phyloP scores from a whole-genome alignment of 2,329 filamentous ascomycete genomes.

The Capronia americana region DNA sequence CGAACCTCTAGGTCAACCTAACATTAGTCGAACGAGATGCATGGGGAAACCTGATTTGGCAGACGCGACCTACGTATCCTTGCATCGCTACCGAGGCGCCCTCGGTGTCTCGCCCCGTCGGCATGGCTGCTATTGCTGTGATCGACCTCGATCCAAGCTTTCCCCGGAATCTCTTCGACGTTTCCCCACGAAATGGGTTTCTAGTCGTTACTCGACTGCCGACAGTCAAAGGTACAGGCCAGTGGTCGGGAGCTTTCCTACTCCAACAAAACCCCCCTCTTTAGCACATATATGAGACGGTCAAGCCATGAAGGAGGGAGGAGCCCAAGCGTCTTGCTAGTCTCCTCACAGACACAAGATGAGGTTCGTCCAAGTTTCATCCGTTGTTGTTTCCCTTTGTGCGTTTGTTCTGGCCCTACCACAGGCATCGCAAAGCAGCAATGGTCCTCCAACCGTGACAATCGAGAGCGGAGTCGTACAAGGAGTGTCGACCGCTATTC shows the following conservation, averaged over 20 bases:
- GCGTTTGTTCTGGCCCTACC: background rate
- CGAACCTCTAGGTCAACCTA: background rate
- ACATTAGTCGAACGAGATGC: background rate
- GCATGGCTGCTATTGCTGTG: background rate
- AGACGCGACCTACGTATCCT: background rate
- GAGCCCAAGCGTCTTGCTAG: background rate
- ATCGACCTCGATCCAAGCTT: background rate
- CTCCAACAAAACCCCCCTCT: background rate
- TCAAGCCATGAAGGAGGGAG: conserved; percentile 3
- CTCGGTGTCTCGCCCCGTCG: background rate
- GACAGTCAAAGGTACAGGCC: background rate
- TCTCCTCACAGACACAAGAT: background rate
- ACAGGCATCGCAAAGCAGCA: conserved; percentile 1
- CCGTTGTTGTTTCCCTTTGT: background rate
- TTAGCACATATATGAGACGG: background rate
- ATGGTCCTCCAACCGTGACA: conserved; percentile 36
- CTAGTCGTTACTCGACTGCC: background rate
- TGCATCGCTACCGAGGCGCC: background rate
- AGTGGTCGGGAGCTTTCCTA: background rate
- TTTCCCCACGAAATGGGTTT: background rate
- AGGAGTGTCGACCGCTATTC: conserved; percentile 41
- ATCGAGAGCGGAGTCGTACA: conserved; percentile 42
- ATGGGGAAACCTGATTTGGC: background rate
- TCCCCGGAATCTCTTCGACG: background rate
- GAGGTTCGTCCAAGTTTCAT: background rate